phyloP scores from a whole-genome alignment of 2,329 filamentous ascomycete species.

The Chaetomiaceae sp. region DNA sequence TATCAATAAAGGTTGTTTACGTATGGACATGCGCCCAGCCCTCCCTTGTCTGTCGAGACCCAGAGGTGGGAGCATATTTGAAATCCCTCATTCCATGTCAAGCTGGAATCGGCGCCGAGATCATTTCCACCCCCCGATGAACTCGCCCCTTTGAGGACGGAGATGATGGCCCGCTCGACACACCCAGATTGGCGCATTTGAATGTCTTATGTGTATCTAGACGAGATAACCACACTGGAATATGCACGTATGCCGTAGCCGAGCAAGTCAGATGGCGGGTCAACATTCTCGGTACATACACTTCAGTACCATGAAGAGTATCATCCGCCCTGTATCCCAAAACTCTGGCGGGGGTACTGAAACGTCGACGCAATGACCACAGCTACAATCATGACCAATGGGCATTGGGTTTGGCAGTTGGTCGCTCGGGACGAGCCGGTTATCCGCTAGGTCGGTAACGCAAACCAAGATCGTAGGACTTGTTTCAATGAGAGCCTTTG shows the following conservation, averaged over 20 bases:
- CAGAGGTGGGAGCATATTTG: too few relatives aligned
- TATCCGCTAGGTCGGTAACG: not conserved
- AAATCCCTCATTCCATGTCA: too few relatives aligned
- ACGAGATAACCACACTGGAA: constrained; percentile 4
- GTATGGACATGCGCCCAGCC: too few relatives aligned
- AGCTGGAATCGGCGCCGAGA: not conserved
- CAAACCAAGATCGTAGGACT: not conserved
- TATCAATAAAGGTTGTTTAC: too few relatives aligned
- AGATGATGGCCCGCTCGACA: not conserved
- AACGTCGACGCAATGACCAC: too few relatives aligned
- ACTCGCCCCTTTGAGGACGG: not conserved
- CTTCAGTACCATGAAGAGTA: too few relatives aligned
- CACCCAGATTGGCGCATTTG: not conserved
- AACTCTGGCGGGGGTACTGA: too few relatives aligned
- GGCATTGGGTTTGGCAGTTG: not conserved
- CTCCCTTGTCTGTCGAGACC: too few relatives aligned
- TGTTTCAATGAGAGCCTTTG: too few relatives aligned
- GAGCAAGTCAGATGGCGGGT: not conserved
- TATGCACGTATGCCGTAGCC: constrained; percentile 1
- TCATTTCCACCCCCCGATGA: not conserved
- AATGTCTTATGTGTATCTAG: too few relatives aligned
- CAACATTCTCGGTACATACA: too few relatives aligned
- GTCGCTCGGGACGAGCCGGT: not conserved
- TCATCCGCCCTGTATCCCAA: too few relatives aligned
- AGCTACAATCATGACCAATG: not conserved